These are phyloP conservation scores for Malassezia dermatis DNA, from an alignment of 1,284 basidiomycete species.

Conservation along the genomic window DNA sequence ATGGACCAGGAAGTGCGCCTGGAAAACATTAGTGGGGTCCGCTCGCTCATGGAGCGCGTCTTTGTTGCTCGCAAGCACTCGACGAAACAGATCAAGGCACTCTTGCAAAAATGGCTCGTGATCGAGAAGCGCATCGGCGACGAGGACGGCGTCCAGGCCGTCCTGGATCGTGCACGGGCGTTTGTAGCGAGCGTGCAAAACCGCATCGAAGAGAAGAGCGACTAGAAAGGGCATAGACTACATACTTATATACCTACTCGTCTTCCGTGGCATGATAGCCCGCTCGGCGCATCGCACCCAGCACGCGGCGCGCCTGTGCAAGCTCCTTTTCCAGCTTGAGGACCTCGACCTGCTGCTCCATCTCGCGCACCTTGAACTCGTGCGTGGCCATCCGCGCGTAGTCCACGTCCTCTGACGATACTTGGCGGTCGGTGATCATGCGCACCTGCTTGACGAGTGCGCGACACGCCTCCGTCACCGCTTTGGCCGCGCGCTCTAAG, in stretches of 20 bases:
- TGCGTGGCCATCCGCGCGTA: slow-evolving; percentile 83
- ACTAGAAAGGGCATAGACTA: neutral
- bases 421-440: slow-evolving; percentile 74
- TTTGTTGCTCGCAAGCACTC: slow-evolving; percentile 69
- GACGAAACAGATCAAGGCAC: slow-evolving; percentile 83
- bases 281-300: slow-evolving; percentile 44
- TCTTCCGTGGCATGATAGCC: slow-evolving; percentile 45
- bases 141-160: slow-evolving; percentile 65
- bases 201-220: slow-evolving; percentile 8
- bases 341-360: slow-evolving; percentile 99
- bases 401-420: slow-evolving; percentile 65
- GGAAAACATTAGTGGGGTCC: slow-evolving; percentile 57
- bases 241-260: slow-evolving; percentile 1
- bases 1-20: slow-evolving; percentile 82
- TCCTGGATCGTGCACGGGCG: slow-evolving; percentile 77
- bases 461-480: slow-evolving; percentile 96
- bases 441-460: slow-evolving; percentile 94
- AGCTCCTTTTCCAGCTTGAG: slow-evolving; percentile 91
- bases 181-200: slow-evolving; percentile 48
- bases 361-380: slow-evolving; percentile 77
- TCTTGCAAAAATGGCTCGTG: slow-evolving; percentile 80
- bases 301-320: slow-evolving; percentile 49
- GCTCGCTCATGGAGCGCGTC: slow-evolving; percentile 66
- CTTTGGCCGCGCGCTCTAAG: slow-evolving; percentile 89
- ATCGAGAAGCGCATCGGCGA: slow-evolving; percentile 79